These are phyloP conservation scores for Marasmius sp. DNA, from an alignment of 1,284 basidiomycete species.

Conservation along the genomic window DNA sequence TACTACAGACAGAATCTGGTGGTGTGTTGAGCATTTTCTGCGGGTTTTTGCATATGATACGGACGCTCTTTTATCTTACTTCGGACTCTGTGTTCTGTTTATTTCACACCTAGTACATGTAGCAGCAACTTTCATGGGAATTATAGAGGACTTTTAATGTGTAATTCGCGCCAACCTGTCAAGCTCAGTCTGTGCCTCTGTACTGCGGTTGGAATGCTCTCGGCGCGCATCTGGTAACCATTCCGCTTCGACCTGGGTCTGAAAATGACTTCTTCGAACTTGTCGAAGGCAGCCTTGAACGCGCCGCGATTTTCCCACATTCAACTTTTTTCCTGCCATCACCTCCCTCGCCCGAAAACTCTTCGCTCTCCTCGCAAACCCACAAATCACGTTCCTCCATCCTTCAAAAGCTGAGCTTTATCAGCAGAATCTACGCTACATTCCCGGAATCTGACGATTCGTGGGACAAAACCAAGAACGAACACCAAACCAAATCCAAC, in stretches of 20 bases:
- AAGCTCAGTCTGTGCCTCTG: slow-evolving; percentile 2
- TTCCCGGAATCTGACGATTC: too few species aligned
- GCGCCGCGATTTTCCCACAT: too few species aligned
- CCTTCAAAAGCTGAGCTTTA: background rate
- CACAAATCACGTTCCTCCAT: too few species aligned
- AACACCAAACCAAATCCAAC: too few species aligned
- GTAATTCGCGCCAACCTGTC: background rate
- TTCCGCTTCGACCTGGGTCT: too few species aligned
- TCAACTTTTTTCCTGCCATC: too few species aligned
- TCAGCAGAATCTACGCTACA: background rate
- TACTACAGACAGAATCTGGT: slow-evolving; percentile 32
- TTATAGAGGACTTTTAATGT: slow-evolving; percentile 6
- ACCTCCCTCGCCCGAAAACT: too few species aligned
- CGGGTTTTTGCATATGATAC: background rate
- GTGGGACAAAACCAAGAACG: too few species aligned
- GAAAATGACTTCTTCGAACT: too few species aligned
- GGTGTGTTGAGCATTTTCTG: background rate
- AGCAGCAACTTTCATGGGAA: slow-evolving; percentile 2
- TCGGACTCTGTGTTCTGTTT: background rate
- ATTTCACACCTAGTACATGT: background rate
- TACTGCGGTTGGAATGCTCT: background rate
- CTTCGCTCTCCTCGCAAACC: too few species aligned
- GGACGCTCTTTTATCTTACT: background rate
- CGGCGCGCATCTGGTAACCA: too few species aligned
- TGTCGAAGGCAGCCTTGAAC: too few species aligned